These are phyloP conservation scores for Stenogyne calaminthoides DNA, from an alignment of 305 asterid genomes.

Conservation along the genomic window DNA sequence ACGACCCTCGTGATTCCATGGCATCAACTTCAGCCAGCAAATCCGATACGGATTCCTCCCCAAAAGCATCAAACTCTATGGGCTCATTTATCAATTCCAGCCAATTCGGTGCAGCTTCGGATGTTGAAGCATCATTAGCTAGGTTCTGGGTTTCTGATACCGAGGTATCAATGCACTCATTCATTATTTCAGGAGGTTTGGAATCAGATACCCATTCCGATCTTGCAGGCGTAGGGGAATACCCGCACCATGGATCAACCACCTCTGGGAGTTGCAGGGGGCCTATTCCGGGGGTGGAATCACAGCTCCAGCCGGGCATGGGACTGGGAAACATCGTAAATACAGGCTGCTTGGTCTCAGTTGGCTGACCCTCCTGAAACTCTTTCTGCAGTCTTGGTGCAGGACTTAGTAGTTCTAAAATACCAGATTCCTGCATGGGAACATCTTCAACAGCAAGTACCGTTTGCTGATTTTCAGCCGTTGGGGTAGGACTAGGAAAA, in stretches of 20 bases:
- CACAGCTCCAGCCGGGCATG: constrained; percentile 49
- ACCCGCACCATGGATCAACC: constrained; percentile 67
- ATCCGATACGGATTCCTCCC: constrained; percentile 79
- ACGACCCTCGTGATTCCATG: constrained; percentile 73
- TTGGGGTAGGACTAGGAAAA: constrained; percentile 62
- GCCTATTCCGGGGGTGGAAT: constrained; percentile 41
- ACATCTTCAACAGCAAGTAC: constrained; percentile 43
- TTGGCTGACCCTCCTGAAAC: constrained; percentile 39
- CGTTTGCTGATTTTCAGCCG: constrained; percentile 43
- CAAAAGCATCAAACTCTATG: constrained; percentile 69
- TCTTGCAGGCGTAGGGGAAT: constrained; percentile 58
- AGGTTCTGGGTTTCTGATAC: background rate
- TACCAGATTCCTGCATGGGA: constrained; percentile 38
- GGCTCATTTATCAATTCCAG: constrained; percentile 53
- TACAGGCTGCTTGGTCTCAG: constrained; percentile 44
- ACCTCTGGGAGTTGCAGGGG: constrained; percentile 54
- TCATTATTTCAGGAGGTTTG: constrained; percentile 46
- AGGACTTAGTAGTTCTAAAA: constrained; percentile 58
- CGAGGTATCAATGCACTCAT: constrained; percentile 35
- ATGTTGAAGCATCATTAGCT: constrained; percentile 42
- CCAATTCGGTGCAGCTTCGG: constrained; percentile 55
- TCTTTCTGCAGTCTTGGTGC: constrained; percentile 48
- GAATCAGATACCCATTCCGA: constrained; percentile 57
- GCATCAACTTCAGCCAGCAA: constrained; percentile 89
- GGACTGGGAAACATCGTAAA: constrained; percentile 43